Percentiles rank a stretch among this genome's conserved stretches.
phyloP scores from a whole-genome alignment of 768 basidiomycete species.

The Hygrophoropsis aurantiaca region DNA sequence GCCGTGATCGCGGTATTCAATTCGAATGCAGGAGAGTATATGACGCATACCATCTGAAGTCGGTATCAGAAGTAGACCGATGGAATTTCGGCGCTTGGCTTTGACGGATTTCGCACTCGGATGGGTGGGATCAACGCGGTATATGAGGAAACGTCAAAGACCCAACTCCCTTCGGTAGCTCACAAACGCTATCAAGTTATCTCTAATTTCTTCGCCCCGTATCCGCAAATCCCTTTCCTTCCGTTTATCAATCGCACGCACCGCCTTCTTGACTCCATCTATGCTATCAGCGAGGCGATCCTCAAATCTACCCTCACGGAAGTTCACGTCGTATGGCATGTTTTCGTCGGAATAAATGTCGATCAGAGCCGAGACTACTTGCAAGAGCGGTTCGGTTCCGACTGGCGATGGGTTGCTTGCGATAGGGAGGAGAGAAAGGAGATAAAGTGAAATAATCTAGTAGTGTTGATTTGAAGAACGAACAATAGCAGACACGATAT shows the following conservation, averaged over 20 bases:
- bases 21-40: constrained; percentile 6
- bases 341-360: constrained; percentile 93
- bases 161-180: constrained; percentile 64
- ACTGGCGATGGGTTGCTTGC: constrained; percentile 37
- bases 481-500: constrained; percentile 44
- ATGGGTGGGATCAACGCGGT: neutral
- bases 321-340: constrained; percentile 77
- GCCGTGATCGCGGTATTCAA: neutral
- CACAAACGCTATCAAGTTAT: constrained; percentile 76
- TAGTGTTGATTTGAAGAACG: neutral
- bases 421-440: constrained; percentile 63
- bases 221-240: constrained; percentile 62
- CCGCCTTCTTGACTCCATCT: constrained; percentile 60
- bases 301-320: constrained; percentile 61
- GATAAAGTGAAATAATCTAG: constrained; percentile 63
- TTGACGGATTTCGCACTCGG: neutral
- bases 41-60: neutral
- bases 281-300: constrained; percentile 55
- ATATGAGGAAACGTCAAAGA: constrained; percentile 15
- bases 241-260: constrained; percentile 65
- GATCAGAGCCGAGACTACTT: constrained; percentile 79
- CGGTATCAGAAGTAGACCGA: neutral
- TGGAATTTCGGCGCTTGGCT: neutral
- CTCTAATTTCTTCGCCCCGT: constrained; percentile 74
- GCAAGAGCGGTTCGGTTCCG: constrained; percentile 70